Conservation (phyloP, 441 rosid genomes). For the Jatropha podagrica region DNA sequence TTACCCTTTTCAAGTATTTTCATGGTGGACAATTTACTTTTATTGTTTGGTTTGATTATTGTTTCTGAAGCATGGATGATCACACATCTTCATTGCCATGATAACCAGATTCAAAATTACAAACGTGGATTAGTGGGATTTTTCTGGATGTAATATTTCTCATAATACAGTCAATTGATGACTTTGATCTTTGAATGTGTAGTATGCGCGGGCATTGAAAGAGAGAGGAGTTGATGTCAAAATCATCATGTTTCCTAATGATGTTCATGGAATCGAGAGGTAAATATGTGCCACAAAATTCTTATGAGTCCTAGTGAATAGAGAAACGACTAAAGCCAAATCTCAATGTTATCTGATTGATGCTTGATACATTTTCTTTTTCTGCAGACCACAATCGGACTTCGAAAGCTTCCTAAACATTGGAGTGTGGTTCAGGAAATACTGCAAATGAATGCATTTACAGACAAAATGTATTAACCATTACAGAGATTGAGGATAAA, state of each 20-base stretch:
- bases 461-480: background rate
- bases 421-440: slow-evolving; percentile 86
- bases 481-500: background rate
- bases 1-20: slow-evolving; percentile 1
- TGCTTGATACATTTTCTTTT: slow-evolving; percentile 23
- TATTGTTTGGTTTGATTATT: background rate
- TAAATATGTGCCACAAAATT: slow-evolving; percentile 23
- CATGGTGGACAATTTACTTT: slow-evolving; percentile 5
- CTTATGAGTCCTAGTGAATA: background rate
- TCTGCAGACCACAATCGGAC: slow-evolving; percentile 89
- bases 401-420: slow-evolving; percentile 77
- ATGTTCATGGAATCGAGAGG: slow-evolving; percentile 71
- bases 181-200: slow-evolving; percentile 16
- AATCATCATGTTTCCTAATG: slow-evolving; percentile 65
- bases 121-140: background rate
- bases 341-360: too few relatives aligned
- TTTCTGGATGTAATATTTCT: background rate
- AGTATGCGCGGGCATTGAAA: slow-evolving; percentile 80
- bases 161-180: background rate
- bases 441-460: slow-evolving; percentile 44
- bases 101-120: background rate
- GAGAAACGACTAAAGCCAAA: background rate
- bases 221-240: slow-evolving; percentile 85
- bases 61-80: background rate
- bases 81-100: background rate